Conservation (phyloP, 768 basidiomycete genomes). For the Boletus vinaceobasis region DNA sequence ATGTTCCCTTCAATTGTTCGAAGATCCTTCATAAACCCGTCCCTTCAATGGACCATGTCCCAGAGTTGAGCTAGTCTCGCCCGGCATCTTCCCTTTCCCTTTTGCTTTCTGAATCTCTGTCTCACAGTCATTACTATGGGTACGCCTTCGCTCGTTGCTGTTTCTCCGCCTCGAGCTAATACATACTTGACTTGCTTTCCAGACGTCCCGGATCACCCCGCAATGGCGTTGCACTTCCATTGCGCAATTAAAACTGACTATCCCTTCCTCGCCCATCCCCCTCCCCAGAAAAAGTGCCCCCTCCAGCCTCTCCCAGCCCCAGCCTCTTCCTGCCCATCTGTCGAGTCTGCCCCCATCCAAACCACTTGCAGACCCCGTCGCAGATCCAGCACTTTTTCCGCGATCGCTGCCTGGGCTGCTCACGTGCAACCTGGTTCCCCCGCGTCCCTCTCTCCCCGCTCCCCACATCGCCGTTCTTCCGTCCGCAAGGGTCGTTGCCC, state of each 20-base stretch:
- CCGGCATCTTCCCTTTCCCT: neutral
- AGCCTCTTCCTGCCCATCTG: neutral
- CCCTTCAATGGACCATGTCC: neutral
- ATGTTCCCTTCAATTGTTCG: slow-evolving; percentile 18
- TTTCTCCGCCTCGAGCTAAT: neutral
- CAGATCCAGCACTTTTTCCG: slow-evolving; percentile 44
- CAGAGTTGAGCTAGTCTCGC: slow-evolving; percentile 22
- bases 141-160: slow-evolving; percentile 2
- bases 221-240: slow-evolving; percentile 6
- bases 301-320: slow-evolving; percentile 29
- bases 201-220: slow-evolving; percentile 10
- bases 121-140: neutral
- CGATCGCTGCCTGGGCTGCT: slow-evolving; percentile 61
- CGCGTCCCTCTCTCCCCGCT: slow-evolving; percentile 38
- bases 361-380: slow-evolving; percentile 17
- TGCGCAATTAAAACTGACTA: slow-evolving; percentile 26
- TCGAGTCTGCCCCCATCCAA: slow-evolving; percentile 10
- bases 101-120: neutral
- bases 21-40: slow-evolving; percentile 15
- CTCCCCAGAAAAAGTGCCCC: slow-evolving; percentile 36
- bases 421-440: slow-evolving; percentile 71
- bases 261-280: slow-evolving; percentile 44
- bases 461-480: slow-evolving; percentile 37
- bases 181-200: neutral
- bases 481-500: slow-evolving; percentile 27